phyloP scores from a whole-genome alignment of 768 basidiomycete genomes.

The Rhodotorula taiwanensis region DNA sequence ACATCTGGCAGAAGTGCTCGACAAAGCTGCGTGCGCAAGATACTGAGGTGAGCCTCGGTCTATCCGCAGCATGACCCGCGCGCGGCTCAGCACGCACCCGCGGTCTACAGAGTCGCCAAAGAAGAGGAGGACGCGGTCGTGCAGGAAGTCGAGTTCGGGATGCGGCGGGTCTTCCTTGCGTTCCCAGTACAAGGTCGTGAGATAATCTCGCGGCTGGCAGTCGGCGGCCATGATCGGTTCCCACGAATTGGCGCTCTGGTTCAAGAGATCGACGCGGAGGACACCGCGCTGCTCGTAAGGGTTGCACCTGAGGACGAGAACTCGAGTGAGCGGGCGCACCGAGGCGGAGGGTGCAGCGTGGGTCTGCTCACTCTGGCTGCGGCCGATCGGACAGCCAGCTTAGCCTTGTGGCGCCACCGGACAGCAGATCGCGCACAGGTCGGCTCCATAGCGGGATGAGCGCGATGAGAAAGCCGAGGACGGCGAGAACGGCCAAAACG shows the following conservation, averaged over 20 bases:
- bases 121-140: not conserved
- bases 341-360: too few species aligned
- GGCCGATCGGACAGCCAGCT: not conserved
- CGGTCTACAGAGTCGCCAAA: not conserved
- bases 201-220: not conserved
- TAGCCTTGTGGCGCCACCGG: not conserved
- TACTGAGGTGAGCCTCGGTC: not conserved
- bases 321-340: too few species aligned
- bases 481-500: not conserved
- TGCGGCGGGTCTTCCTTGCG: accelerated
- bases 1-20: not conserved
- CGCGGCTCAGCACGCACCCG: not conserved
- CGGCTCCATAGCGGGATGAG: not conserved
- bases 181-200: not conserved
- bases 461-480: not conserved
- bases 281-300: not conserved
- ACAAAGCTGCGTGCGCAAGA: not conserved
- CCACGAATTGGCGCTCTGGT: not conserved
- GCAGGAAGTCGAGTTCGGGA: not conserved
- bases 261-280: not conserved
- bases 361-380: too few species aligned
- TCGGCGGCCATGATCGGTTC: not conserved
- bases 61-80: too few species aligned
- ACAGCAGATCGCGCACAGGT: not conserved
- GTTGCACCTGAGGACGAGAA: not conserved